Conservation (phyloP, 805 yeast genomes). For the Tetrapisispora phaffii region DNA sequence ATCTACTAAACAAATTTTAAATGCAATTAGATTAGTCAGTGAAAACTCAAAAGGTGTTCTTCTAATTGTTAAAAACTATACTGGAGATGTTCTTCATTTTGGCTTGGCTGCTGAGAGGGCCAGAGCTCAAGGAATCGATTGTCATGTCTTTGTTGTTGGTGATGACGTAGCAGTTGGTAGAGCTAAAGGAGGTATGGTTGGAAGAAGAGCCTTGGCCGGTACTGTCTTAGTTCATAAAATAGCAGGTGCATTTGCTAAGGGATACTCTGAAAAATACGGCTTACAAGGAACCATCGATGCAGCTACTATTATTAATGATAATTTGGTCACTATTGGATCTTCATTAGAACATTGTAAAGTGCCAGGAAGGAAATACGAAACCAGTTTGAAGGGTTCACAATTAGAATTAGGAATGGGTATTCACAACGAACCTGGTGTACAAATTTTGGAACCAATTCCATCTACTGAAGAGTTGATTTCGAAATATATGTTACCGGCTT, state of each 20-base stretch:
- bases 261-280: constrained; percentile 32
- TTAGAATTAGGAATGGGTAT: constrained; percentile 93
- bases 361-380: constrained; percentile 64
- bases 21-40: constrained; percentile 40
- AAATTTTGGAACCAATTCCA: constrained; percentile 49
- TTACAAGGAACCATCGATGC: constrained; percentile 45
- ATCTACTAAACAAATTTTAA: constrained; percentile 77
- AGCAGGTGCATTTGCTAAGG: constrained; percentile 61
- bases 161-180: constrained; percentile 95
- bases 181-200: constrained; percentile 81
- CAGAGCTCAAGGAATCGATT: constrained; percentile 60
- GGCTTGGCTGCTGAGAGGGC: constrained; percentile 88
- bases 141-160: constrained; percentile 67
- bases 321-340: constrained; percentile 78
- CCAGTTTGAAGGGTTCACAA: constrained; percentile 45
- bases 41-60: constrained; percentile 46
- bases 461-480: constrained; percentile 49
- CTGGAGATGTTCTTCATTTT: constrained; percentile 89
- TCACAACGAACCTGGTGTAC: constrained; percentile 87
- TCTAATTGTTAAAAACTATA: constrained; percentile 80
- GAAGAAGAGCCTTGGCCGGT: constrained; percentile 91
- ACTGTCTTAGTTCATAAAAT: constrained; percentile 79
- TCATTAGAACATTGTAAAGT: constrained; percentile 83
- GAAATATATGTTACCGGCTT: constrained; percentile 47
- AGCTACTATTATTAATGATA: constrained; percentile 53